Evolutionary conservation across 371 early-diverging fungal species (phyloP).

Genomic region (Mortierella sp.): DNA sequence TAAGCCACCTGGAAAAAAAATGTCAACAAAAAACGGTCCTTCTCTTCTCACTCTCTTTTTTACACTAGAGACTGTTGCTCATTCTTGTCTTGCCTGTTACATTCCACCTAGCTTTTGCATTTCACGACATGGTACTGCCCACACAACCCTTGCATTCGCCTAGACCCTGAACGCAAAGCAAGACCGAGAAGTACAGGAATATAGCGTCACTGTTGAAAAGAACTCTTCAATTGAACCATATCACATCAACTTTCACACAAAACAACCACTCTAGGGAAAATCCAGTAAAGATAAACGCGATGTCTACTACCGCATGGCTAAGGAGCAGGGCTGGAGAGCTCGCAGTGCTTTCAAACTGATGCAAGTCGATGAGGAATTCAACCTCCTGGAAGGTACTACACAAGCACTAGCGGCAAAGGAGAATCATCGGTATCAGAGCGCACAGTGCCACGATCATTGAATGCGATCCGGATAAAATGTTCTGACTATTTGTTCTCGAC

Average conservation of each 20-base stretch:
- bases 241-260: neutral
- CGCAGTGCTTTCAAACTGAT: conserved; percentile 99
- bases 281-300: conserved; percentile 96
- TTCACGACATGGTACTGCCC: conserved; percentile 4
- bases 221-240: neutral
- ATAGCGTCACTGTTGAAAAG: neutral
- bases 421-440: neutral
- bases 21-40: conserved; percentile 22
- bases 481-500: conserved; percentile 54
- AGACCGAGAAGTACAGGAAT: neutral
- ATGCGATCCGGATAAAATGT: neutral
- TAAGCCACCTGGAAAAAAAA: conserved; percentile 21
- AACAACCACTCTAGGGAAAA: conserved; percentile 70
- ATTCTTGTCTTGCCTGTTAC: neutral
- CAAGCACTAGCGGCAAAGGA: too few relatives aligned
- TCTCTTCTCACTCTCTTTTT: neutral
- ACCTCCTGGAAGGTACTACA: conserved; percentile 83
- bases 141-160: neutral
- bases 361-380: conserved; percentile 96
- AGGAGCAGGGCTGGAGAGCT: conserved; percentile 98
- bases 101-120: neutral
- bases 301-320: conserved; percentile 97
- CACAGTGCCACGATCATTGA: too few relatives aligned
- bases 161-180: neutral
- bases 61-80: too few relatives aligned